Base-by-base conservation (phyloP, 768 basidiomycete species). In the Pleurotus sapidus region DNA sequence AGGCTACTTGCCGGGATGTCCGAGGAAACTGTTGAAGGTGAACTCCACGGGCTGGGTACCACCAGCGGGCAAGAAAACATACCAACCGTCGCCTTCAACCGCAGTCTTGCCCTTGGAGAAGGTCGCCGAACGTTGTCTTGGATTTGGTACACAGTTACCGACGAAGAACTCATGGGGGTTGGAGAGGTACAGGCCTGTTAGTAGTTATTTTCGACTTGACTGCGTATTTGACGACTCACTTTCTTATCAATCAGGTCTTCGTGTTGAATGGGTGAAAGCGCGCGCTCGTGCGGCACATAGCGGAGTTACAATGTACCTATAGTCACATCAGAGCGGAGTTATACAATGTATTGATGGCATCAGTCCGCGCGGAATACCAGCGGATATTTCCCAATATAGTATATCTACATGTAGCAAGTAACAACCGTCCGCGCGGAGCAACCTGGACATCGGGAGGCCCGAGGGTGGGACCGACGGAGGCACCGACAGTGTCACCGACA, bases 201-300 rank as follows among this genome's bases (percentile, higher is more conserved):
- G 30, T 34, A 34, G 30, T 34, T 34, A 34, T 34, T 34, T 34
- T 34, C 9, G 8, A 34, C 30, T 34, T 34, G 8, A 34, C 30
- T 34, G 30, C 8, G 8, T 34, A 34, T 34, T 34, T 34, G 30
- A 34, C 25, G 34, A 39, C 54, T n/a, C 46, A 42, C 24, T 17
- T n/a, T 14, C 39, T 43, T 20, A 46, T 20, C 27, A 46, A 15
- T 24, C 56, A 74, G 72, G 58, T 57, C 34, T 56, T 15, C 60
- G 58, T 49, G 60, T 64, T 30, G 63, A 64, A 34, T 64, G 63
- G 60, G 46, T 49, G 4, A 64, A 64, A 56, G 18, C 47, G 12
- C 56, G 46, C 3, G 63, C 63, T 2, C 60, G 63, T 15, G 57
- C 48, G 18, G 24, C n/a, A n/a, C n/a, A n/a, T n/a, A n/a, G n/a